A percentile compares a stretch with the other conserved stretches of the same genome.
Evolutionary conservation across 2,329 filamentous ascomycete genomes (phyloP).

Genomic region (Bipolaris victoriae): DNA sequence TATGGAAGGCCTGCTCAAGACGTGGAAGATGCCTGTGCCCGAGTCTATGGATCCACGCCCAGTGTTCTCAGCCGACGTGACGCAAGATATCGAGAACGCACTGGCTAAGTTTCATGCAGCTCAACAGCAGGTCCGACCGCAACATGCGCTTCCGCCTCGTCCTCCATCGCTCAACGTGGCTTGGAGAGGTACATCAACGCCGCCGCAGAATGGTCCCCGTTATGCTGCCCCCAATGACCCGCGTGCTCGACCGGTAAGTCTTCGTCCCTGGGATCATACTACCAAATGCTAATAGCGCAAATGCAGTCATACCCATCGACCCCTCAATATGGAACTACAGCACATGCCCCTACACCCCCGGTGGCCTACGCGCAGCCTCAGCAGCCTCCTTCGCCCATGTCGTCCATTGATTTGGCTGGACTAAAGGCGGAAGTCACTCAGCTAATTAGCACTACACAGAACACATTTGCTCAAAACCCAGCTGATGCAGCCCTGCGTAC

Average conservation of each 20-base stretch:
- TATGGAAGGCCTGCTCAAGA: slow-evolving; percentile 96
- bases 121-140: slow-evolving; percentile 61
- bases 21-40: slow-evolving; percentile 96
- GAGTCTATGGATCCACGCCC: slow-evolving; percentile 91
- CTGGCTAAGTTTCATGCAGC: slow-evolving; percentile 79
- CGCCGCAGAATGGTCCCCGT: slow-evolving; percentile 58
- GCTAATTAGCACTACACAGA: slow-evolving; percentile 74
- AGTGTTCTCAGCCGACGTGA: slow-evolving; percentile 86
- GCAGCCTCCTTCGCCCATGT: slow-evolving; percentile 31
- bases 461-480: slow-evolving; percentile 76
- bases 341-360: slow-evolving; percentile 32
- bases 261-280: background rate
- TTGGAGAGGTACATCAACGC: slow-evolving; percentile 76
- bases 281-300: slow-evolving; percentile 9
- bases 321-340: slow-evolving; percentile 35
- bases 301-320: slow-evolving; percentile 29
- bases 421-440: slow-evolving; percentile 83
- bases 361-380: slow-evolving; percentile 45
- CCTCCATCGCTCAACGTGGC: slow-evolving; percentile 57
- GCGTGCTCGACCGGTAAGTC: slow-evolving; percentile 46
- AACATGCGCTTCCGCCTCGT: slow-evolving; percentile 46
- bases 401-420: slow-evolving; percentile 58
- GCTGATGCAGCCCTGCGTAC: slow-evolving; percentile 77
- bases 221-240: slow-evolving; percentile 44
- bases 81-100: slow-evolving; percentile 90